Base-by-base conservation (phyloP, 148 eudicot genomes). In the Vaccinium darrowii region DNA sequence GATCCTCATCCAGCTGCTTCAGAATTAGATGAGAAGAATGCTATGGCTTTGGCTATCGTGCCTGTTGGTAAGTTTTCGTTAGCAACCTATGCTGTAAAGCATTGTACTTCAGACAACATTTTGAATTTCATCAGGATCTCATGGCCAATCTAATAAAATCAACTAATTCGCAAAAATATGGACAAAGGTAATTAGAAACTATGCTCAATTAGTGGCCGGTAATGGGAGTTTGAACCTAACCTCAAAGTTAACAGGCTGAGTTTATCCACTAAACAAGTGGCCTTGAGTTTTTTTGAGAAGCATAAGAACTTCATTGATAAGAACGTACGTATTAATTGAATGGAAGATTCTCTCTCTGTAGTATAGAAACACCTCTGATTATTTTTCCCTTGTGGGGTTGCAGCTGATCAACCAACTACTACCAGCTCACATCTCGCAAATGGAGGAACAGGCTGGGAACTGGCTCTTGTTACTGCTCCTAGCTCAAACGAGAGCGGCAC, bases 381-480 rank as follows among this genome's bases (percentile, higher is more conserved):
- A 69, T 85, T 36, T 58, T 47, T 30, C 14, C 74, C 47, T 72
- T 88, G 60, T 43, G 81, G 15, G 83, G 49, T 76, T 84, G 87
- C 87, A 91, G 92, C 88, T 63, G 88, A 89, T 81, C 92, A 91
- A 84, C 88, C 94, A 57, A 76, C 89, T 85, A 81, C 94, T 10
- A 79, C 91, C 81, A 90, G 87, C 81, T 78, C 89, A 73, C 88
- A 82, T 87, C 88, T 90, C 51, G 83, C 90, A 39, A 95, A 91
- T 88, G 98, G 98, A 83, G 74, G 91, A 57, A 86, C 94, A 19
- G 99, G 99, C 84, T 97, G 99, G 98, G 99, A 97, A 88, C 83
- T 97, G 87, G 99, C 99, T 82, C 98, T 95, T 85, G 98, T 97
- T 76, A 91, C 98, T 86, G 95, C 98, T 84, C 98, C 99, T 60